Evolutionary conservation across 768 basidiomycete species (phyloP).

Genomic region (Multifurca ochricompacta): DNA sequence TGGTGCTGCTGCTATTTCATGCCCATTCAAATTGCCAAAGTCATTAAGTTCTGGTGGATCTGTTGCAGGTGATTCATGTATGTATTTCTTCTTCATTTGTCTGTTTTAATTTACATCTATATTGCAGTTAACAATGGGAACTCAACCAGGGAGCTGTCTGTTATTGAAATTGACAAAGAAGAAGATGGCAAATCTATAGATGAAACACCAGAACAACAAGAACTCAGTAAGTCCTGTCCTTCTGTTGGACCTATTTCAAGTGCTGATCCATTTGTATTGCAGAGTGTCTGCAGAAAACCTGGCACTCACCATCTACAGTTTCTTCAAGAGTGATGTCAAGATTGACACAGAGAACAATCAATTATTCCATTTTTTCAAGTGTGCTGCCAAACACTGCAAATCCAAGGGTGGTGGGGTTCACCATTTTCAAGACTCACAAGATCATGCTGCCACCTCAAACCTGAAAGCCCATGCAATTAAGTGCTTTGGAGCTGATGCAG

Average conservation of each 20-base stretch:
- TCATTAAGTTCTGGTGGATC: too few species aligned
- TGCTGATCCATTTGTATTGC: too few species aligned
- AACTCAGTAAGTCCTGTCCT: neutral
- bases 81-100: too few species aligned
- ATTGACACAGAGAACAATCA: neutral
- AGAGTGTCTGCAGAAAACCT: neutral
- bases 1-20: too few species aligned
- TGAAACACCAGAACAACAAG: neutral
- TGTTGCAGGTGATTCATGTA: too few species aligned
- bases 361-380: neutral
- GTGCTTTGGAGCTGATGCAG: neutral
- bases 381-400: neutral
- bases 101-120: too few species aligned
- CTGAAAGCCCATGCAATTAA: neutral
- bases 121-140: too few species aligned
- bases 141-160: neutral
- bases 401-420: neutral
- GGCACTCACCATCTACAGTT: neutral
- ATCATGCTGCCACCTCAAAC: neutral
- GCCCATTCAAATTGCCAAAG: too few species aligned
- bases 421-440: neutral
- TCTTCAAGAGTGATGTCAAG: neutral
- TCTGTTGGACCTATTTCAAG: too few species aligned
- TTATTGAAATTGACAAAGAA: neutral
- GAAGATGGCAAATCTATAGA: neutral